Percentiles rank a stretch among this genome's conserved stretches.
Conservation (phyloP, 345 rosid species). For the Euphorbia pulcherrima region DNA sequence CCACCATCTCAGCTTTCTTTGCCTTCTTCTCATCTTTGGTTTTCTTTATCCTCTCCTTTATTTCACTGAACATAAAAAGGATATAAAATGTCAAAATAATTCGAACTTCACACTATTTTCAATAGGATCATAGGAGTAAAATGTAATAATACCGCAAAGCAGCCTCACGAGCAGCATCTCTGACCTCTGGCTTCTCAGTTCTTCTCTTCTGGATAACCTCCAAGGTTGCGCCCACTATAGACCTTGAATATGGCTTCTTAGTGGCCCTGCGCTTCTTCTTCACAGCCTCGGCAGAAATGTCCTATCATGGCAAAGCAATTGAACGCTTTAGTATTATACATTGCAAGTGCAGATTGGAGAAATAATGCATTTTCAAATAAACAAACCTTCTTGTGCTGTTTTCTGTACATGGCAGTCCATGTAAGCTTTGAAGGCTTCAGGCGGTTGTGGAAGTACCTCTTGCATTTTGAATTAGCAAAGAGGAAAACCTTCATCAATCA, state of each 20-base stretch:
- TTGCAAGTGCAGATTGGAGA: background rate
- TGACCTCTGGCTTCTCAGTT: conserved; percentile 65
- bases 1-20: conserved; percentile 60
- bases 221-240: conserved; percentile 68
- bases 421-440: conserved; percentile 92
- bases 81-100: background rate
- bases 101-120: background rate
- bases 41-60: conserved; percentile 79
- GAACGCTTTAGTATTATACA: background rate
- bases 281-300: conserved; percentile 52
- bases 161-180: conserved; percentile 65
- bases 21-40: conserved; percentile 84
- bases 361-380: background rate
- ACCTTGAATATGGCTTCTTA: conserved; percentile 71
- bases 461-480: conserved; percentile 82
- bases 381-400: conserved; percentile 66
- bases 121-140: too few species aligned
- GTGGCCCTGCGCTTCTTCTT: conserved; percentile 54
- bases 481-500: conserved; percentile 61
- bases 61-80: conserved; percentile 49
- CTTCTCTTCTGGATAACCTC: conserved; percentile 65
- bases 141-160: conserved; percentile 42
- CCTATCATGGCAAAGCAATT: conserved; percentile 25
- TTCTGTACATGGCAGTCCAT: conserved; percentile 70
- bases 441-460: conserved; percentile 87